These are phyloP conservation scores for Didymella pinodella DNA, from an alignment of 2,329 filamentous ascomycete genomes.

Conservation along the genomic window DNA sequence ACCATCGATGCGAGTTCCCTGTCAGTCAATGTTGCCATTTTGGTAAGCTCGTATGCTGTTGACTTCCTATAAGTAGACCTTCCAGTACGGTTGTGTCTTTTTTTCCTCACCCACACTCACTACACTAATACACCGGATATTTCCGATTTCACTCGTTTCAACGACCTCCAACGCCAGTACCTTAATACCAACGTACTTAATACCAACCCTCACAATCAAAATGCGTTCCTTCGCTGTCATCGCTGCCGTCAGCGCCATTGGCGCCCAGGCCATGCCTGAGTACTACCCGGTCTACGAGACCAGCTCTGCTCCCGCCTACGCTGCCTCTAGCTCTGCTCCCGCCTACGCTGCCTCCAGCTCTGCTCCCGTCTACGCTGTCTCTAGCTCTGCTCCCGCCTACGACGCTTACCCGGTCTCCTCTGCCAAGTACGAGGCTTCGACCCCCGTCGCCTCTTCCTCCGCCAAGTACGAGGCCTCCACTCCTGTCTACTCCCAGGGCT, in stretches of 20 bases:
- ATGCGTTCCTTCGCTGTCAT: slow-evolving; percentile 51
- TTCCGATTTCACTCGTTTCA: slow-evolving; percentile 53
- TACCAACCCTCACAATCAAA: slow-evolving; percentile 47
- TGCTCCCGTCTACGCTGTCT: too few relatives aligned
- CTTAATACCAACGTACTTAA: slow-evolving; percentile 48
- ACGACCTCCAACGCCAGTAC: slow-evolving; percentile 41
- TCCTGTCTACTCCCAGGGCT: slow-evolving; percentile 3
- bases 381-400: slow-evolving; percentile 10
- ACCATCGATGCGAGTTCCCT: slow-evolving; percentile 38
- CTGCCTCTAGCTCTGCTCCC: slow-evolving; percentile 21
- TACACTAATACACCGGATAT: slow-evolving; percentile 50
- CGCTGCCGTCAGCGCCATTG: slow-evolving; percentile 22
- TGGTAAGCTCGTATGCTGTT: slow-evolving; percentile 36
- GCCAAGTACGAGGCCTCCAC: slow-evolving; percentile 7
- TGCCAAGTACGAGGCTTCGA: slow-evolving; percentile 5
- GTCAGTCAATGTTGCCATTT: slow-evolving; percentile 30
- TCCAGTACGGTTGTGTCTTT: slow-evolving; percentile 28
- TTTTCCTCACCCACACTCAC: slow-evolving; percentile 50
- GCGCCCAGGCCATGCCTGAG: slow-evolving; percentile 6
- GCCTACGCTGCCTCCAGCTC: background rate
- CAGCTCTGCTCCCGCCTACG: slow-evolving; percentile 9
- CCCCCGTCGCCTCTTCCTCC: slow-evolving; percentile 1
- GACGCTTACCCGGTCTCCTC: background rate
- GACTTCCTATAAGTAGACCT: slow-evolving; percentile 45
- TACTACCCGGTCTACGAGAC: slow-evolving; percentile 24